Base-by-base conservation (phyloP, 1,139 yeast species). In the Hemisphaericaspora lyxosophila region DNA sequence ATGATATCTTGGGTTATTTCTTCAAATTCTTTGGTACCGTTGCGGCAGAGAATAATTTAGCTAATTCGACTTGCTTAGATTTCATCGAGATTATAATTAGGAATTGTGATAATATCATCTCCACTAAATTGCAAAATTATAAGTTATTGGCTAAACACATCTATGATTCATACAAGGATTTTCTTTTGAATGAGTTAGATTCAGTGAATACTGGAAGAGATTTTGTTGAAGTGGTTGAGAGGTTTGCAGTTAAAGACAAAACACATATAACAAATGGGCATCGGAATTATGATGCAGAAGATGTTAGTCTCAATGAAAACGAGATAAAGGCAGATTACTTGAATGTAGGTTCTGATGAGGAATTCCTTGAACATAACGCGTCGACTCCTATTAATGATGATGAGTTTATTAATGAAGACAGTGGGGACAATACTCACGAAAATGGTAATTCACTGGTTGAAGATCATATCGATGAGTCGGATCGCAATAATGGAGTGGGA, bases 11-110 rank as follows among this genome's bases (percentile, higher is more conserved):
- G 39, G 69, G 64, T 8, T 65, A 73, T 29, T 68, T 82, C 27
- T 73, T 85, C 45, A 57, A 58, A 1, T 64, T 80, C 40, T 68
- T 86, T 43, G 62, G 64, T 15, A 70, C 66, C n/a, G 74, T 78
- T 14, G 68, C 74, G 15, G 62, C 70, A 27, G 62, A 64, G 32
- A 80, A 84, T 53, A 85, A 82, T 52, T 64, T 90, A 43, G 74
- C 86, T 2, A 85, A 80, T 52, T 87, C 96, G 0, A 74, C 94
- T 3, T 77, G 94, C 47, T 67, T 89, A 38, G 92, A 85, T 51
- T 67, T 90, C 29, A 63, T 88, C 37, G 84, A 80, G 47, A 59
- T 73, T 3, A 59, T 86, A 2, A 54, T 73, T 6, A 59, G 50
- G 36, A 60, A 49, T 49, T 61, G 61, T 40, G 66, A 63, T 26